Conservation (phyloP, 225 moss, liverwort and hornwort species). For the Pleurozium schreberi region DNA sequence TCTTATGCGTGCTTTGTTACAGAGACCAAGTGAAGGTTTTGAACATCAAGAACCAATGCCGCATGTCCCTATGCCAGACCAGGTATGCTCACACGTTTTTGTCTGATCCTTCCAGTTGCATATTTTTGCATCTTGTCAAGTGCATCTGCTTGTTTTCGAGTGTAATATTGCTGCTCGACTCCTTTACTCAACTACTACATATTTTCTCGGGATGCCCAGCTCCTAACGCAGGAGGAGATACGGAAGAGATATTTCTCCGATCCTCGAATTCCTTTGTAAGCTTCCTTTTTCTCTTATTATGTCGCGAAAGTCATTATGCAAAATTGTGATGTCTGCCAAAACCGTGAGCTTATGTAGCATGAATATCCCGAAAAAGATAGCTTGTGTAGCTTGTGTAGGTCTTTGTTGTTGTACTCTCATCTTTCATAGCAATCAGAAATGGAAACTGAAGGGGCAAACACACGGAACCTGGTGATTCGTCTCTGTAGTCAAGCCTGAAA, state of each 20-base stretch:
- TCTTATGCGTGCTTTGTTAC: neutral
- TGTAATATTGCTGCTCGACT: neutral
- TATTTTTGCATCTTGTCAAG: neutral
- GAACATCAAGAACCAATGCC: slow-evolving; percentile 51
- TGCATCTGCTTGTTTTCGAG: neutral
- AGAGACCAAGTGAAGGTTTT: slow-evolving; percentile 39
- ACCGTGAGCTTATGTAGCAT: neutral
- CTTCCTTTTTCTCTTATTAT: neutral
- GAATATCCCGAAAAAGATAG: no score
- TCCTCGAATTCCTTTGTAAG: slow-evolving; percentile 50
- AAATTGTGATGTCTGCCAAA: neutral
- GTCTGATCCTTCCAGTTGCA: neutral
- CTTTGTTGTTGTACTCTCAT: neutral
- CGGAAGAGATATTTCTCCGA: slow-evolving; percentile 43
- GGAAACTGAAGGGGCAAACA: neutral
- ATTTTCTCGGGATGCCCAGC: slow-evolving; percentile 17
- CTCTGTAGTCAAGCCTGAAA: neutral
- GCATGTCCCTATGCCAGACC: slow-evolving; percentile 25
- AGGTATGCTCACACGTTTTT: slow-evolving; percentile 7
- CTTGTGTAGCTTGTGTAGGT: no score
- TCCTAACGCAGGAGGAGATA: slow-evolving; percentile 25
- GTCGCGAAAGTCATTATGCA: neutral
- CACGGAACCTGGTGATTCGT: neutral
- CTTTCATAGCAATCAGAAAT: neutral
- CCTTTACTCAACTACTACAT: neutral